These are phyloP conservation scores for Ajuga chamaepitys DNA, from an alignment of 257 asterid species.

Conservation along the genomic window DNA sequence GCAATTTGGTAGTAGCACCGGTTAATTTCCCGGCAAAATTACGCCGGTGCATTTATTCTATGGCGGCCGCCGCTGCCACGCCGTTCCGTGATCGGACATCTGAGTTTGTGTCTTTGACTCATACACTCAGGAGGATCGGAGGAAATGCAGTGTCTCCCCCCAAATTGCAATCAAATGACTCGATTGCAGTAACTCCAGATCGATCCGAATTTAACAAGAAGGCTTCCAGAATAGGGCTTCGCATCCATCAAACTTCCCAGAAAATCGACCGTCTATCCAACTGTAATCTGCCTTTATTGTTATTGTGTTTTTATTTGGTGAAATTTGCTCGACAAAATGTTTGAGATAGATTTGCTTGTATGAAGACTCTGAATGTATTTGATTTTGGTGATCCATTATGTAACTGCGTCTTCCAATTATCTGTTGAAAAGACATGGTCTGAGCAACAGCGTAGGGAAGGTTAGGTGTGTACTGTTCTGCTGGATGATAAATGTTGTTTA, in stretches of 20 bases:
- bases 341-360: not conserved
- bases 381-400: not conserved
- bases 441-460: not conserved
- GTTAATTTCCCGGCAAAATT: not conserved
- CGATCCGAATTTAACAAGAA: constrained; percentile 72
- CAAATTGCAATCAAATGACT: constrained; percentile 17
- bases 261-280: constrained; percentile 66
- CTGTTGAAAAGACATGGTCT: not conserved
- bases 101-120: constrained; percentile 45
- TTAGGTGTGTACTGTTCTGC: not conserved
- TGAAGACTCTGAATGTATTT: not conserved
- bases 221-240: constrained; percentile 62
- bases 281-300: constrained; percentile 27
- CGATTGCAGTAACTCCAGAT: constrained; percentile 27
- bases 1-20: too few species aligned
- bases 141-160: constrained; percentile 19
- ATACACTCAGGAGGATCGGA: constrained; percentile 38
- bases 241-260: constrained; percentile 69
- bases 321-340: not conserved
- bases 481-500: not conserved
- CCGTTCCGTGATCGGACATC: constrained; percentile 67
- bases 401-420: not conserved
- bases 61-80: constrained; percentile 38
- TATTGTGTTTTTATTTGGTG: constrained; percentile 1
- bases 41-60: constrained; percentile 12